phyloP scores from a whole-genome alignment of 306 rosid species.

The Astragalus membranaceus region DNA sequence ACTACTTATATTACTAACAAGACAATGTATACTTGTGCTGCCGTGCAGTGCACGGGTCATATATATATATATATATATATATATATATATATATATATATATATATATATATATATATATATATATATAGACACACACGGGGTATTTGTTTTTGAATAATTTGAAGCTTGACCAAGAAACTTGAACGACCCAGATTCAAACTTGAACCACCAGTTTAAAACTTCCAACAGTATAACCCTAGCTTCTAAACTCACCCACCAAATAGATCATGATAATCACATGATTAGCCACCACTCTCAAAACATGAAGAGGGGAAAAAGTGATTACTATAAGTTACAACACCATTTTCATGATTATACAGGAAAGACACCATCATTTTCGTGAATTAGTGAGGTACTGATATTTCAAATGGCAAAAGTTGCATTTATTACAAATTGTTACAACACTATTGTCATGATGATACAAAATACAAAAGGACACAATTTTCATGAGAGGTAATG shows the following conservation, averaged over 20 bases:
- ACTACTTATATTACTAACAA: too few relatives aligned
- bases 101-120: too few relatives aligned
- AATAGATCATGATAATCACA: not conserved
- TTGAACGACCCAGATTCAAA: not conserved
- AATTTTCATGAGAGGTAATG: slow-evolving; percentile 1
- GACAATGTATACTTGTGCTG: too few relatives aligned
- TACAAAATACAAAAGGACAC: not conserved
- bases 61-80: too few relatives aligned
- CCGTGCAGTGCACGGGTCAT: too few relatives aligned
- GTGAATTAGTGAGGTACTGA: not conserved
- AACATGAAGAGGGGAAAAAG: not conserved
- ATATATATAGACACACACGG: too few relatives aligned
- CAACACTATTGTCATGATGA: not conserved
- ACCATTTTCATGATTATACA: not conserved
- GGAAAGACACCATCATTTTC: not conserved
- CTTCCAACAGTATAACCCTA: not conserved
- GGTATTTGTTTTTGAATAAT: too few relatives aligned
- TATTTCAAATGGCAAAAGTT: slow-evolving; percentile 5
- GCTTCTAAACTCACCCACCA: not conserved
- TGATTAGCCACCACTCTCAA: not conserved
- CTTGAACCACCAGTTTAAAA: not conserved
- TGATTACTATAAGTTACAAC: not conserved
- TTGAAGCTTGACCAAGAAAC: too few relatives aligned
- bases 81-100: too few relatives aligned
- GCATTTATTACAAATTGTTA: slow-evolving; percentile 10